phyloP scores from a whole-genome alignment of 2,329 filamentous ascomycete species.

The Colletotrichum sp. region DNA sequence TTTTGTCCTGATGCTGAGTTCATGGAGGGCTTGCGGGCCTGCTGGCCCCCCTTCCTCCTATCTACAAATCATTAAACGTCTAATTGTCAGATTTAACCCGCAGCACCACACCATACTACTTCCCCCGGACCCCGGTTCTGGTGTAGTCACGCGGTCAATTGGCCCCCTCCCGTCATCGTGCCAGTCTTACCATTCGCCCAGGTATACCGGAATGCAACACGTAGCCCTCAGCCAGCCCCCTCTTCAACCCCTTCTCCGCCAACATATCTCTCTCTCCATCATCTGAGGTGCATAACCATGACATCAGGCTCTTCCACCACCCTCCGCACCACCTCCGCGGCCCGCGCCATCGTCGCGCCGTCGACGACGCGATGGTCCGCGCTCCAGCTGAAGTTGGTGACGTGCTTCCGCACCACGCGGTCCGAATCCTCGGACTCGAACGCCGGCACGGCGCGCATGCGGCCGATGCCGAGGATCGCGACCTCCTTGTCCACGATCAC shows the following conservation, averaged over 20 bases:
- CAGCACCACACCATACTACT: not conserved
- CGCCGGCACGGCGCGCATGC: constrained; percentile 79
- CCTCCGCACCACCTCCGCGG: constrained; percentile 79
- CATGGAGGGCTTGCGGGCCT: not conserved
- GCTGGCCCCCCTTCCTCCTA: not conserved
- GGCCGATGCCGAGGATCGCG: constrained; percentile 88
- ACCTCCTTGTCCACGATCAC: constrained; percentile 92
- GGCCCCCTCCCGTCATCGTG: not conserved
- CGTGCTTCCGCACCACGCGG: constrained; percentile 74
- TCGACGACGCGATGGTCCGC: constrained; percentile 95
- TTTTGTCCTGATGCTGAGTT: not conserved
- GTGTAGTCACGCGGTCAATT: not conserved
- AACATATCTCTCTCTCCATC: not conserved
- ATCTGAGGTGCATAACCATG: constrained; percentile 85
- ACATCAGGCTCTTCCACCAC: constrained; percentile 84
- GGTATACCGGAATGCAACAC: not conserved
- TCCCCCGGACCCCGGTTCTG: not conserved
- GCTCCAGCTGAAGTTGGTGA: constrained; percentile 94
- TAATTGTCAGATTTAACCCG: not conserved
- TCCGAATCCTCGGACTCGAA: constrained; percentile 62
- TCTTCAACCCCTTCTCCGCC: not conserved
- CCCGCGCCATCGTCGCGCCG: constrained; percentile 91
- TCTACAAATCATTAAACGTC: not conserved
- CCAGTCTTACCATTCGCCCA: not conserved
- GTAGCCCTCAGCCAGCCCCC: not conserved